Conservation (phyloP, 2,329 filamentous ascomycete genomes). For the Pseudonectria foliicola region DNA sequence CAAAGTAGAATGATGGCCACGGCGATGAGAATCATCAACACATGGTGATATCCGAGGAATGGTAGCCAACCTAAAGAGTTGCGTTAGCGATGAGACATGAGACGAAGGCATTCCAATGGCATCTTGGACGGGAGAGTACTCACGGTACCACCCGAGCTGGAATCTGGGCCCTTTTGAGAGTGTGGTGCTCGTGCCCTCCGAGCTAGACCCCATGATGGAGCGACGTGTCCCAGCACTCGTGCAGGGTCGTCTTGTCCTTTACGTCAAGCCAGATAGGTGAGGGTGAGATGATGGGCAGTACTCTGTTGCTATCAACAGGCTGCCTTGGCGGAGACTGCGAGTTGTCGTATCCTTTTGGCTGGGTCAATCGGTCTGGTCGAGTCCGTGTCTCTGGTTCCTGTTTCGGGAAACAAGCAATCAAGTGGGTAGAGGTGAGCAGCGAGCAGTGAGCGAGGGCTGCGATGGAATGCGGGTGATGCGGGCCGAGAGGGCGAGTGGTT, state of each 20-base stretch:
- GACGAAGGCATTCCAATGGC: constrained; percentile 13
- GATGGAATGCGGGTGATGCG: constrained; percentile 17
- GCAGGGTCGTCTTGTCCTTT: constrained; percentile 6
- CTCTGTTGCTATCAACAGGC: neutral
- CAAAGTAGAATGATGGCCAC: constrained; percentile 90
- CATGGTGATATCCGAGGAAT: constrained; percentile 70
- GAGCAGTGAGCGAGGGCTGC: too few relatives aligned
- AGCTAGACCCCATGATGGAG: constrained; percentile 17
- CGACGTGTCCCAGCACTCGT: constrained; percentile 12
- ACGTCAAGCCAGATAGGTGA: constrained; percentile 5
- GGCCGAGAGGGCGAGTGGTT: constrained; percentile 7
- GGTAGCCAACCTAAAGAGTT: constrained; percentile 50
- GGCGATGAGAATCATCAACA: constrained; percentile 95
- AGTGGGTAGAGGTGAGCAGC: constrained; percentile 1
- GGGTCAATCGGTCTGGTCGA: constrained; percentile 2
- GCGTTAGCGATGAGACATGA: constrained; percentile 15
- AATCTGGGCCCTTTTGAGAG: constrained; percentile 29
- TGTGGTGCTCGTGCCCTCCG: constrained; percentile 18
- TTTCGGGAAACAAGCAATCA: constrained; percentile 12
- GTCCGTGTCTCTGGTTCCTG: constrained; percentile 7
- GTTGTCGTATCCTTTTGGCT: constrained; percentile 2
- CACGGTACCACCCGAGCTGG: constrained; percentile 44
- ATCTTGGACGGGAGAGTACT: constrained; percentile 18
- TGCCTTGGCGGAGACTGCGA: neutral
- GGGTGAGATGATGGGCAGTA: neutral